Evolutionary conservation across 2,329 filamentous ascomycete genomes (phyloP).

Genomic region (Neonectria sp.): DNA sequence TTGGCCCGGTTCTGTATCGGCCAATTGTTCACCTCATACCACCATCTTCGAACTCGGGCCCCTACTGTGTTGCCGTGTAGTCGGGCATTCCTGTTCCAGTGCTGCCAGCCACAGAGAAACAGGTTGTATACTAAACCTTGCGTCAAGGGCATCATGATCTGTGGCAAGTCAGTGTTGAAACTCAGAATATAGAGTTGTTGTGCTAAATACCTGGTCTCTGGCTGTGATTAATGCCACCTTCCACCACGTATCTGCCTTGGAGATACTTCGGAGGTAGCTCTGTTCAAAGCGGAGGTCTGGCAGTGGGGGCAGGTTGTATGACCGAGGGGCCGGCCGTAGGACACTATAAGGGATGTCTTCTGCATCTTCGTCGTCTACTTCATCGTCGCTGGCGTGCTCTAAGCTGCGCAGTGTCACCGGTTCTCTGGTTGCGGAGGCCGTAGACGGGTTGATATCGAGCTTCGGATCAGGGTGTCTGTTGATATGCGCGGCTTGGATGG

Average conservation of each 20-base stretch:
- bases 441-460: slow-evolving; percentile 87
- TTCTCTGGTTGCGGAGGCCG: slow-evolving; percentile 74
- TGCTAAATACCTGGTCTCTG: slow-evolving; percentile 81
- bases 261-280: slow-evolving; percentile 94
- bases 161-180: background rate
- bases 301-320: slow-evolving; percentile 71
- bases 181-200: background rate
- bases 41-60: slow-evolving; percentile 88
- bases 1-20: slow-evolving; percentile 66
- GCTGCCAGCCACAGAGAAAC: slow-evolving; percentile 87
- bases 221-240: slow-evolving; percentile 87
- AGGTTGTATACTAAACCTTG: slow-evolving; percentile 95
- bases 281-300: slow-evolving; percentile 97
- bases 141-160: slow-evolving; percentile 88
- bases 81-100: slow-evolving; percentile 86
- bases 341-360: slow-evolving; percentile 80
- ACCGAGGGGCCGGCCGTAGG: slow-evolving; percentile 67
- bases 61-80: slow-evolving; percentile 84
- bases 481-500: slow-evolving; percentile 86
- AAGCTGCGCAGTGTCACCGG: slow-evolving; percentile 46
- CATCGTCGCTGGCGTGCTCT: slow-evolving; percentile 44
- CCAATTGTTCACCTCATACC: slow-evolving; percentile 97
- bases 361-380: slow-evolving; percentile 65
- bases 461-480: slow-evolving; percentile 77
- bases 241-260: slow-evolving; percentile 83